Evolutionary conservation across 2,329 filamentous ascomycete species (phyloP), one percentile per base, ranked within the genome.

Genomic region (Ascochyta clinopodiicola): DNA sequence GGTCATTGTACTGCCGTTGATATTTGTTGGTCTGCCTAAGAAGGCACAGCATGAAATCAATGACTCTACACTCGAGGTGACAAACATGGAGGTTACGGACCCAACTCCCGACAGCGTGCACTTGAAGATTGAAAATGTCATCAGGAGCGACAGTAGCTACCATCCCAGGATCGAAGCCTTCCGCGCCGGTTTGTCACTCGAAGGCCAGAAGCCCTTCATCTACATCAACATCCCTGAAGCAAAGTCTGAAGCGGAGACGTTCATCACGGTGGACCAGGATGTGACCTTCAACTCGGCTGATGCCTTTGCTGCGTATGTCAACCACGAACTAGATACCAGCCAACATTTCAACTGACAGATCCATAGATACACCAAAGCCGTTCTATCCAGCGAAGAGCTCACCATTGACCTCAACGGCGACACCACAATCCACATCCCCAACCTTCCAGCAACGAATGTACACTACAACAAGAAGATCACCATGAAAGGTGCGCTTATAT

Each of bases 1-100:
- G 31, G 72, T 89, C 13, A 76, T 86, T 34, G 80, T 89, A 17
- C 78, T 84, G 35, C 76, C 86, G 35, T 72, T 88, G 35, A 77
- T 86, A 42, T 87, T 81, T 63, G 84, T 87, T 46, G 84, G 71
- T 3, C 84, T 86, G 63, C 85, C 84, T 17, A 79, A 81, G 29
- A 84, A 84, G 53, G 84, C 84, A 31, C 85, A 86, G 63, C 55
- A 70, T 36, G 79, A 80, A 45, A 79, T 87, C 63, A 79, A 84
- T 62, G 71, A 78, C 29, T 81, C 84, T 1, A 79, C 74, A 3
- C 72, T 87, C 24, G 73, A 78, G 27, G 77, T 86, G 57, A 80
- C 75, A 1, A 71, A 75, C n/a, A 78, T 86, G 67, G 63, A 78
- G 35, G 81, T 86, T 58, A 78, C 76, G 15, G 69, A 82, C 13